A percentile compares a stretch with the other conserved stretches of the same genome.
These are phyloP conservation scores for Pyronema omphalodes DNA, from an alignment of 495 filamentous ascomycete species.

Conservation along the genomic window DNA sequence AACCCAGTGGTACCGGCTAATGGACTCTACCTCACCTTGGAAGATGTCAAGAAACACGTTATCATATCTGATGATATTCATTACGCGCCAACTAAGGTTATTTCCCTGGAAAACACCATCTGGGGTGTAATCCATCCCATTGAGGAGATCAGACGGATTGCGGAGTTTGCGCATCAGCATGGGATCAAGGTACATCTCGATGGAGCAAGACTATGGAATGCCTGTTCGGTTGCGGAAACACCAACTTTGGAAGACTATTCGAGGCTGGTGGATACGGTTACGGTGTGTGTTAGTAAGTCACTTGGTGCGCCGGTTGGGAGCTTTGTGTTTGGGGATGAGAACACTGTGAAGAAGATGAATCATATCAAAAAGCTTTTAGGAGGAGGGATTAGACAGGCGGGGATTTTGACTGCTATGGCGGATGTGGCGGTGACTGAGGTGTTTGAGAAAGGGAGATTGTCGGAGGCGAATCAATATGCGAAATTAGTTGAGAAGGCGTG, in stretches of 20 bases:
- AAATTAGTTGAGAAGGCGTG: conserved; percentile 45
- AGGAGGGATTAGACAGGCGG: conserved; percentile 60
- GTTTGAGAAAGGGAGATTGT: conserved; percentile 52
- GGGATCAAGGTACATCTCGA: conserved; percentile 63
- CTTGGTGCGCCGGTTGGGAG: conserved; percentile 77
- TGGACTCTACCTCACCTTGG: conserved; percentile 51
- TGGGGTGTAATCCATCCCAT: conserved; percentile 62
- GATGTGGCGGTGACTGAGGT: conserved; percentile 45
- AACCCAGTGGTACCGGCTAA: conserved; percentile 44
- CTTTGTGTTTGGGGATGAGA: conserved; percentile 48
- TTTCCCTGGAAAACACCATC: conserved; percentile 73
- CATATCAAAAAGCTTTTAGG: conserved; percentile 76
- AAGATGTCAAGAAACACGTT: conserved; percentile 45
- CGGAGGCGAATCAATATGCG: conserved; percentile 42
- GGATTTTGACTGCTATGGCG: conserved; percentile 40
- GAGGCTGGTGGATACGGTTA: conserved; percentile 58
- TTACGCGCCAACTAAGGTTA: conserved; percentile 55
- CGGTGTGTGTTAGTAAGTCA: conserved; percentile 75
- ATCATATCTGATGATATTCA: conserved; percentile 38
- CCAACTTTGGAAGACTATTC: conserved; percentile 43
- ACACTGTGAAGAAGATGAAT: conserved; percentile 45
- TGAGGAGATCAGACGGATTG: conserved; percentile 45
- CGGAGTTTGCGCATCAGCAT: conserved; percentile 47
- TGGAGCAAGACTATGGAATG: conserved; percentile 73
- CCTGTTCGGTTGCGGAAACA: conserved; percentile 36